Conservation (phyloP, 768 basidiomycete species). For the Gymnopilus junonius region DNA sequence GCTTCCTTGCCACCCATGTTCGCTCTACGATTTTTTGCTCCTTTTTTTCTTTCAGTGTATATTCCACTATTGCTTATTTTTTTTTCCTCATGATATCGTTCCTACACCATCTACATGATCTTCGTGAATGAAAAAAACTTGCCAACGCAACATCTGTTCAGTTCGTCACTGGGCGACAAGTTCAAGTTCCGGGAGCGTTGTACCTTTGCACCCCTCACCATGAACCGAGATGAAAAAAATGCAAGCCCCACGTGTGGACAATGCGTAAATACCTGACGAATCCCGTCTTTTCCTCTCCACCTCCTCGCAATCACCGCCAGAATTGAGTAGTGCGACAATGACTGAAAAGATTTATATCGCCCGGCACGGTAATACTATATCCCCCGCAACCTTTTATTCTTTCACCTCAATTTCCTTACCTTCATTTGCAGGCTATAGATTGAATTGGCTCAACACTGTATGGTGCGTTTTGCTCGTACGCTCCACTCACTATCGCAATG, state of each 20-base stretch:
- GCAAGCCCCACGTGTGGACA: conserved; percentile 27
- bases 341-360: conserved; percentile 70
- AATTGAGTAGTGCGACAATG: conserved; percentile 34
- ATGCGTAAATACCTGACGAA: conserved; percentile 15
- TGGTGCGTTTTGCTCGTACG: conserved; percentile 51
- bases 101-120: conserved; percentile 16
- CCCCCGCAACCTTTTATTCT: background rate
- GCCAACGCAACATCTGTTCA: background rate
- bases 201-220: background rate
- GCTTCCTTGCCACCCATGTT: conserved; percentile 4
- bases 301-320: conserved; percentile 20
- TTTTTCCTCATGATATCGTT: conserved; percentile 22
- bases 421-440: conserved; percentile 60
- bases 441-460: conserved; percentile 69
- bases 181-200: background rate
- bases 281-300: conserved; percentile 12
- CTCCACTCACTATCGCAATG: conserved; percentile 6
- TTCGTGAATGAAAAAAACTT: conserved; percentile 30
- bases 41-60: conserved; percentile 17
- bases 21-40: conserved; percentile 18
- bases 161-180: background rate
- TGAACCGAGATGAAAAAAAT: conserved; percentile 23
- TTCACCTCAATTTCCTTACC: conserved; percentile 2
- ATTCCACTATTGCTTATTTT: conserved; percentile 23
- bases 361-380: conserved; percentile 60